phyloP scores from a whole-genome alignment of 352 stramenopile genomes.

The Globisporangium ultimum region DNA sequence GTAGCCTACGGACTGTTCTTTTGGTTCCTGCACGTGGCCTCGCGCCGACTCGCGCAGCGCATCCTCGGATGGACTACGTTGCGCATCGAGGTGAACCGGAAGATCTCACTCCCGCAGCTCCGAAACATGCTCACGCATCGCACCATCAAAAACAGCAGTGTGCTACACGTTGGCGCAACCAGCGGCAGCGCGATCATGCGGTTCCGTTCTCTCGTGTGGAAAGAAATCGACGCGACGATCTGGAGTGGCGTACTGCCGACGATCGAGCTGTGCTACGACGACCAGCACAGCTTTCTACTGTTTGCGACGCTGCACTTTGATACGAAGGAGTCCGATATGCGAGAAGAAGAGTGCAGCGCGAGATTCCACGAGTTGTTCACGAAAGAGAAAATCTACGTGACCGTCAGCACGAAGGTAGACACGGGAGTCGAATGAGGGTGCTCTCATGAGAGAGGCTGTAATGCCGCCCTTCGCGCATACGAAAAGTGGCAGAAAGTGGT shows the following conservation, averaged over 20 bases:
- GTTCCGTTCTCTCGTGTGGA: constrained; percentile 87
- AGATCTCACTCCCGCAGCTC: constrained; percentile 33
- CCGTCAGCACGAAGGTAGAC: neutral
- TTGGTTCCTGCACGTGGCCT: constrained; percentile 41
- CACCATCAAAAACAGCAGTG: constrained; percentile 16
- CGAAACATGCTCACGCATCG: constrained; percentile 24
- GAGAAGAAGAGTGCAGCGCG: constrained; percentile 40
- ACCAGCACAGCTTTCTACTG: constrained; percentile 57
- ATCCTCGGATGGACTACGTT: constrained; percentile 87
- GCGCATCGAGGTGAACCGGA: constrained; percentile 60
- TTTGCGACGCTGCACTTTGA: constrained; percentile 56
- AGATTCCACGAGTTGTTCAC: constrained; percentile 49
- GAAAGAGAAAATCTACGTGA: constrained; percentile 7
- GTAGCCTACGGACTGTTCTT: constrained; percentile 67
- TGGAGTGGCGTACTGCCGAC: constrained; percentile 83
- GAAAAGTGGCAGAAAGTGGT: neutral
- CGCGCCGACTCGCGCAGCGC: constrained; percentile 42
- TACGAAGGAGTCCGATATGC: constrained; percentile 28
- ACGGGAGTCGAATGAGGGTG: neutral
- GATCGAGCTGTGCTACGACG: constrained; percentile 74
- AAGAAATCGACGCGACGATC: constrained; percentile 77
- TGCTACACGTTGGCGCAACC: constrained; percentile 47
- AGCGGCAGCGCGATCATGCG: constrained; percentile 54
- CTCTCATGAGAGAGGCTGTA: no score
- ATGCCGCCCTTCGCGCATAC: no score